A percentile compares a stretch with the other conserved stretches of the same genome.
These are phyloP conservation scores for Leptographium flavum DNA, from an alignment of 2,329 filamentous ascomycete genomes.

Conservation along the genomic window DNA sequence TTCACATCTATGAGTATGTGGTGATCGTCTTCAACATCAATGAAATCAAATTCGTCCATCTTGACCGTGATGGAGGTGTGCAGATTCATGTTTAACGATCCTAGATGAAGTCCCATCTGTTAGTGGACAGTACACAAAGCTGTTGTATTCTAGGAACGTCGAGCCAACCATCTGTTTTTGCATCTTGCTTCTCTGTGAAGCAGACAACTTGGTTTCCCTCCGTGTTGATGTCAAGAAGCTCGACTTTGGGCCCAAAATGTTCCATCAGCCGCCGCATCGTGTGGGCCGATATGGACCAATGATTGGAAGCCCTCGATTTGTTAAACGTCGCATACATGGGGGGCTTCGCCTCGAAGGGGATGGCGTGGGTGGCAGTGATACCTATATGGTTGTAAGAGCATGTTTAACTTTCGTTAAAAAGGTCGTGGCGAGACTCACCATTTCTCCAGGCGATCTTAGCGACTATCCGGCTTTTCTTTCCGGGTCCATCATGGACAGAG, in stretches of 20 bases:
- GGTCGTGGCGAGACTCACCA: slow-evolving; percentile 25
- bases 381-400: slow-evolving; percentile 24
- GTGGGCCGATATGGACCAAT: slow-evolving; percentile 58
- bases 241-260: slow-evolving; percentile 66
- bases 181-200: slow-evolving; percentile 60
- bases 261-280: slow-evolving; percentile 64
- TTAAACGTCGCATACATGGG: slow-evolving; percentile 67
- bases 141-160: neutral
- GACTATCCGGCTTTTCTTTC: slow-evolving; percentile 59
- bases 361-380: slow-evolving; percentile 61
- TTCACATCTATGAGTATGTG: slow-evolving; percentile 73
- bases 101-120: slow-evolving; percentile 16
- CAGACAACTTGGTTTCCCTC: slow-evolving; percentile 59
- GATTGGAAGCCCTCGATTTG: slow-evolving; percentile 47
- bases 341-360: slow-evolving; percentile 61
- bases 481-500: slow-evolving; percentile 54
- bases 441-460: slow-evolving; percentile 62
- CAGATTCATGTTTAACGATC: slow-evolving; percentile 65
- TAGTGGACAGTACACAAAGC: neutral
- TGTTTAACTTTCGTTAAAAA: neutral
- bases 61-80: slow-evolving; percentile 69
- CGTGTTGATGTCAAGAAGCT: slow-evolving; percentile 66
- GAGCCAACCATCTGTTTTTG: slow-evolving; percentile 46
- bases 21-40: slow-evolving; percentile 58
- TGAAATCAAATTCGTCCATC: slow-evolving; percentile 61